phyloP scores from a whole-genome alignment of 2,329 filamentous ascomycete genomes.

The Beauveria scarabaeidicola region DNA sequence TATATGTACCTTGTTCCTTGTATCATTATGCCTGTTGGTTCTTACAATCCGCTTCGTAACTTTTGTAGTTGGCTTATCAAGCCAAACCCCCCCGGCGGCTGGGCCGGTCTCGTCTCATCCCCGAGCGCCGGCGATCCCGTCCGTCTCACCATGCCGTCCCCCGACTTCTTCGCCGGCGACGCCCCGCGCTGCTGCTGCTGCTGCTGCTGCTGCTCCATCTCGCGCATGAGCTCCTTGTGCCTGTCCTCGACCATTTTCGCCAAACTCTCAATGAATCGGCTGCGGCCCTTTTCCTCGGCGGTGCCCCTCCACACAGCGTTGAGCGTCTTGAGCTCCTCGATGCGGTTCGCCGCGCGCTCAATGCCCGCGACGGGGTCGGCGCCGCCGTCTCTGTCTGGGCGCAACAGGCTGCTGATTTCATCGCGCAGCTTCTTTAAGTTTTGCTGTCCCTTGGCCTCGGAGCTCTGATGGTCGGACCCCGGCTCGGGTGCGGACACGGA shows the following conservation, averaged over 20 bases:
- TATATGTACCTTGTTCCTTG: background rate
- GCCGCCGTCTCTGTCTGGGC: slow-evolving; percentile 28
- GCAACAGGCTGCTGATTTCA: slow-evolving; percentile 63
- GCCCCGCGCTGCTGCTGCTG: background rate
- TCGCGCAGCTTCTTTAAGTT: slow-evolving; percentile 61
- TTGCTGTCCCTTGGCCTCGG: slow-evolving; percentile 80
- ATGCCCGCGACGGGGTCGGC: slow-evolving; percentile 56
- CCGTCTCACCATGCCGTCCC: slow-evolving; percentile 26
- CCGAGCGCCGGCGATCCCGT: slow-evolving; percentile 24
- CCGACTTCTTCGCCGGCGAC: slow-evolving; percentile 8
- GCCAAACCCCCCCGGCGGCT: slow-evolving; percentile 44
- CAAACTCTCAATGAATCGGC: slow-evolving; percentile 72
- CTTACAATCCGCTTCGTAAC: slow-evolving; percentile 44
- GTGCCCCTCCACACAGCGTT: slow-evolving; percentile 90
- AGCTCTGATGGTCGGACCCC: slow-evolving; percentile 53
- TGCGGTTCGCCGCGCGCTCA: slow-evolving; percentile 62
- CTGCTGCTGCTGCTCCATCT: slow-evolving; percentile 30
- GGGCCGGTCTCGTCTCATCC: slow-evolving; percentile 15
- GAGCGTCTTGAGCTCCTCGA: slow-evolving; percentile 70
- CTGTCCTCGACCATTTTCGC: slow-evolving; percentile 76
- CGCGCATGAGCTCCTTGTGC: slow-evolving; percentile 44
- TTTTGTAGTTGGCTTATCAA: slow-evolving; percentile 56
- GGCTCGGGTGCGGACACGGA: slow-evolving; percentile 82
- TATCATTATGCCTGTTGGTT: background rate
- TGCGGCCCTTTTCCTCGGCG: slow-evolving; percentile 79